phyloP scores from a whole-genome alignment of 2,329 filamentous ascomycete species.

The Graphiopsis chlorocephala region DNA sequence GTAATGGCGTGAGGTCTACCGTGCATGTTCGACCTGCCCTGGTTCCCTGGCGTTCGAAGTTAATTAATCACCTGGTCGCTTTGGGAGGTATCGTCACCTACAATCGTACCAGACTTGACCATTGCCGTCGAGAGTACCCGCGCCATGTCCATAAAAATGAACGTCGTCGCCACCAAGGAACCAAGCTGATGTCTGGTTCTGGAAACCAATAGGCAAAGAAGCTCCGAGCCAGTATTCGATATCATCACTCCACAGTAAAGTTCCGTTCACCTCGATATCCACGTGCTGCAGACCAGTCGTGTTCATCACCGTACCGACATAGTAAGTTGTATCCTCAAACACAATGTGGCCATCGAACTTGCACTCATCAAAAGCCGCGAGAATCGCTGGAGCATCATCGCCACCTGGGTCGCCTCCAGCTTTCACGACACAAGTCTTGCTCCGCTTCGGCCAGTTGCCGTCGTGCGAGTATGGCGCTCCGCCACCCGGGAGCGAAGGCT shows the following conservation, averaged over 20 bases:
- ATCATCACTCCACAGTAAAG: constrained; percentile 42
- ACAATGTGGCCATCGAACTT: constrained; percentile 51
- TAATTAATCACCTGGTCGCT: neutral
- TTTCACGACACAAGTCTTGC: constrained; percentile 24
- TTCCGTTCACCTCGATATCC: constrained; percentile 50
- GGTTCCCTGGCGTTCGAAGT: constrained; percentile 15
- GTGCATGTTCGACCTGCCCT: constrained; percentile 30
- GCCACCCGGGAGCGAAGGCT: constrained; percentile 21
- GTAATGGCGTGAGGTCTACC: constrained; percentile 54
- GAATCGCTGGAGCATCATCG: constrained; percentile 54
- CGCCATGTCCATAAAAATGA: constrained; percentile 48
- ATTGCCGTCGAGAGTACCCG: constrained; percentile 58
- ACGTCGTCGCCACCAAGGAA: constrained; percentile 54
- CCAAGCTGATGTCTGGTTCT: constrained; percentile 57
- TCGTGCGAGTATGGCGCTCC: constrained; percentile 24
- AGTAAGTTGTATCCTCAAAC: constrained; percentile 50
- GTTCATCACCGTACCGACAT: constrained; percentile 52
- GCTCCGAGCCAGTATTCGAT: constrained; percentile 53
- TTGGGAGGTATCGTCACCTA: constrained; percentile 22
- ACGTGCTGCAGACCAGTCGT: constrained; percentile 47
- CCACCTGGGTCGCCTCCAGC: constrained; percentile 17
- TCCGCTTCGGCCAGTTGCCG: constrained; percentile 24
- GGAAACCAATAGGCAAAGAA: constrained; percentile 52
- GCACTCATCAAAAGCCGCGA: constrained; percentile 52
- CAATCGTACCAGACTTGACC: constrained; percentile 58